phyloP scores from a whole-genome alignment of 2,329 filamentous ascomycete genomes.

The Sporothrix pseudoabietina region DNA sequence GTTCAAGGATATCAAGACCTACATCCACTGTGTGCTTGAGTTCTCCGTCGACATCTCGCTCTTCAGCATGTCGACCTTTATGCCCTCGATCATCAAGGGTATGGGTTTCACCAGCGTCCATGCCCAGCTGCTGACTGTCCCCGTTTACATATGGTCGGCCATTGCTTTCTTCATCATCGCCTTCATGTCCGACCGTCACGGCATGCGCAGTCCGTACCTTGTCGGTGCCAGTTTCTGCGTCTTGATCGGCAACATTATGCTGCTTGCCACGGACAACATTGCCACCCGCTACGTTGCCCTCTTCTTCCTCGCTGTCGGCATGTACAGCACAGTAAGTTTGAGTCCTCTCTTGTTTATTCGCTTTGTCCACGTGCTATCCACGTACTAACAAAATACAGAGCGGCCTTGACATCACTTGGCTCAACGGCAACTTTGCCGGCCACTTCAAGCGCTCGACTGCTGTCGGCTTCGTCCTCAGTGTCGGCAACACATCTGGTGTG shows the following conservation, averaged over 20 bases:
- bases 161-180: constrained; percentile 38
- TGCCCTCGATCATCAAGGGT: constrained; percentile 44
- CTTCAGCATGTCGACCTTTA: constrained; percentile 40
- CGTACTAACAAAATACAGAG: constrained; percentile 2
- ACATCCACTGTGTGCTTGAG: constrained; percentile 42
- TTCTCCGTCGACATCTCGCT: constrained; percentile 41
- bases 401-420: constrained; percentile 31
- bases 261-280: constrained; percentile 24
- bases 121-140: constrained; percentile 40
- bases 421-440: constrained; percentile 30
- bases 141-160: constrained; percentile 40
- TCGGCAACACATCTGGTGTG: constrained; percentile 27
- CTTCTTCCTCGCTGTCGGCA: constrained; percentile 29
- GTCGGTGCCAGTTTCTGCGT: constrained; percentile 8
- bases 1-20: constrained; percentile 38
- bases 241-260: constrained; percentile 29
- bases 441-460: constrained; percentile 31
- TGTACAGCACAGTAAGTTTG: constrained; percentile 16
- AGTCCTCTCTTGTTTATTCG: background rate
- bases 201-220: constrained; percentile 4
- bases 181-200: constrained; percentile 46
- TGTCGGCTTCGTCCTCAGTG: constrained; percentile 26
- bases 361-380: background rate
- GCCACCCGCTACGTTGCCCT: constrained; percentile 27
- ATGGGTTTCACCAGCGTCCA: constrained; percentile 38